phyloP scores from a whole-genome alignment of 164 flowering plant species.

The Berberis thunbergii region DNA sequence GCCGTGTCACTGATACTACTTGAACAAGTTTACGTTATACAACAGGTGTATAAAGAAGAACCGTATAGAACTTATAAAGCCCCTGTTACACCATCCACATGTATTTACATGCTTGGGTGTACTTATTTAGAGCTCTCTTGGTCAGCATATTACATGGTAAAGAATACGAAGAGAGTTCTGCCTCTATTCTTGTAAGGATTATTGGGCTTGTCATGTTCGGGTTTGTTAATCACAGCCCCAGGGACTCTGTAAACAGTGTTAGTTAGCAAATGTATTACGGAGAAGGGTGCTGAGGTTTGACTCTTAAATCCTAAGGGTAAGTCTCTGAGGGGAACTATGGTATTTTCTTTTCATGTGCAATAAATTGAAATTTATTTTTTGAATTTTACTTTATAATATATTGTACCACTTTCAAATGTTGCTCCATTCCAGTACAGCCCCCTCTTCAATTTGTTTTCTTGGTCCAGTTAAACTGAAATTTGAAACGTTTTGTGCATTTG shows the following conservation, averaged over 20 bases:
- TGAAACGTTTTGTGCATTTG: too few relatives aligned
- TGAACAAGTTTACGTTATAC: background rate
- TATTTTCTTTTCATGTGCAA: too few relatives aligned
- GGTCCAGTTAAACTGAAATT: too few relatives aligned
- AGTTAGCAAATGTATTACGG: constrained; percentile 6
- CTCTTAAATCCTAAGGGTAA: too few relatives aligned
- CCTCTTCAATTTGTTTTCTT: too few relatives aligned
- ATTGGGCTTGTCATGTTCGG: constrained; percentile 13
- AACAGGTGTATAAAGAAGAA: constrained; percentile 22
- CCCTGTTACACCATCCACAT: background rate
- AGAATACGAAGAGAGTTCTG: constrained; percentile 12
- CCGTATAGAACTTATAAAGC: constrained; percentile 22
- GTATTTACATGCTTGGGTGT: constrained; percentile 13
- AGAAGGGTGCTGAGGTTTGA: too few relatives aligned
- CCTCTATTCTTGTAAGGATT: constrained; percentile 3
- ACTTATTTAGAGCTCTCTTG: constrained; percentile 7
- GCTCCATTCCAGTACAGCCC: too few relatives aligned
- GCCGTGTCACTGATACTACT: background rate
- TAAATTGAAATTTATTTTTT: too few relatives aligned
- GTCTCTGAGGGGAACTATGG: too few relatives aligned
- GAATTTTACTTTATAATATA: too few relatives aligned
- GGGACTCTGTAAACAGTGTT: constrained; percentile 15
- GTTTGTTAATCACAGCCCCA: constrained; percentile 15
- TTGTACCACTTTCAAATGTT: too few relatives aligned
- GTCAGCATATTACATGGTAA: constrained; percentile 4